Evolutionary conservation across 495 filamentous ascomycete genomes (phyloP).

Genomic region (Podospora comata): DNA sequence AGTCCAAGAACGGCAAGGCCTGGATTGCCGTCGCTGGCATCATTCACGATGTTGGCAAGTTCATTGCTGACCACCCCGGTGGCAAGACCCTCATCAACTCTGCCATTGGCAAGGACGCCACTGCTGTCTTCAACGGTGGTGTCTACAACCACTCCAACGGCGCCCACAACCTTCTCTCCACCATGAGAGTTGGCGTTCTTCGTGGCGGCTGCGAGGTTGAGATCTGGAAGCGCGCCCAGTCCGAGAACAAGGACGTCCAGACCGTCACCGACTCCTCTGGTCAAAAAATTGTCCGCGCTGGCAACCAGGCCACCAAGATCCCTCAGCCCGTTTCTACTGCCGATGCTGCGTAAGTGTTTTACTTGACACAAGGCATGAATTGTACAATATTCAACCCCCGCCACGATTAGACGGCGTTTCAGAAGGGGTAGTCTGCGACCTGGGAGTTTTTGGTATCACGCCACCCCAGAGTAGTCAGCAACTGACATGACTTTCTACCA

Average conservation of each 20-base stretch:
- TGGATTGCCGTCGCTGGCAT: slow-evolving; percentile 90
- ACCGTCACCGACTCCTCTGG: slow-evolving; percentile 78
- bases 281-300: slow-evolving; percentile 82
- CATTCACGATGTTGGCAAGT: slow-evolving; percentile 89
- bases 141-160: slow-evolving; percentile 98
- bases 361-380: background rate
- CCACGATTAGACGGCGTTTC: background rate
- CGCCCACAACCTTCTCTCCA: slow-evolving; percentile 94
- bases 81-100: slow-evolving; percentile 92
- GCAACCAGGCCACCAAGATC: slow-evolving; percentile 85
- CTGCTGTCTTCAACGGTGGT: slow-evolving; percentile 98
- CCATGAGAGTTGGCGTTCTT: slow-evolving; percentile 94
- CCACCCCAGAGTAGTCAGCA: background rate
- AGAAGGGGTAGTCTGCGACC: background rate
- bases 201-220: slow-evolving; percentile 96
- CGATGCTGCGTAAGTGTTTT: slow-evolving; percentile 61
- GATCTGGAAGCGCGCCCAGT: slow-evolving; percentile 95
- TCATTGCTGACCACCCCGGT: slow-evolving; percentile 96
- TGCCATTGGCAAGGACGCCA: slow-evolving; percentile 95
- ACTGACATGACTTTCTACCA: background rate
- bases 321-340: slow-evolving; percentile 66
- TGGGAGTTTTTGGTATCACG: background rate
- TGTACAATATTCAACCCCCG: background rate
- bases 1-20: slow-evolving; percentile 76
- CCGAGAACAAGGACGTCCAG: slow-evolving; percentile 81